These are phyloP conservation scores for Colletotrichum sp. DNA, from an alignment of 2,329 filamentous ascomycete genomes.

Conservation along the genomic window DNA sequence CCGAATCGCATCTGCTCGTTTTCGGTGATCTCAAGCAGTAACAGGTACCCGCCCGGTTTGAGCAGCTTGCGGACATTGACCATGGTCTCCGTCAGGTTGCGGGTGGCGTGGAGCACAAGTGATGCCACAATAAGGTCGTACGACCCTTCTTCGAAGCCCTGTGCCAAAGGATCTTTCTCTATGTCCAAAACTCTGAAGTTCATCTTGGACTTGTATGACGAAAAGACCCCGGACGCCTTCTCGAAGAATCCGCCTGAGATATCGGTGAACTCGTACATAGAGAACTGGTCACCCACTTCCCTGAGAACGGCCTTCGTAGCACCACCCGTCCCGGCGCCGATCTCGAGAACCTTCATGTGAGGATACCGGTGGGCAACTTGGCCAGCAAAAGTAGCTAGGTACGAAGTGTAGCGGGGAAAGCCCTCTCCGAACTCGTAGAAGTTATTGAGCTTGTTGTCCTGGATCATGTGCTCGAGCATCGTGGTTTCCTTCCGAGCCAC, in stretches of 20 bases:
- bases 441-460: conserved; percentile 31
- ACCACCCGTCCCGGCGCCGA: conserved; percentile 49
- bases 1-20: conserved; percentile 17
- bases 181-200: conserved; percentile 33
- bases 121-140: conserved; percentile 34
- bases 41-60: conserved; percentile 32
- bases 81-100: conserved; percentile 24
- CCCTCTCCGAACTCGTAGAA: conserved; percentile 29
- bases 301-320: conserved; percentile 11
- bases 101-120: conserved; percentile 32
- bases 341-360: conserved; percentile 29
- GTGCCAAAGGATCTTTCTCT: conserved; percentile 27
- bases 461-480: conserved; percentile 35
- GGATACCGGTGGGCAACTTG: conserved; percentile 18
- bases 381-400: not conserved
- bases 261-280: conserved; percentile 27
- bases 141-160: conserved; percentile 28
- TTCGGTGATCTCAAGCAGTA: not conserved
- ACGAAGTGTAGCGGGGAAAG: not conserved
- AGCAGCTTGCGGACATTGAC: conserved; percentile 29
- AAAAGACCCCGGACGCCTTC: conserved; percentile 28
- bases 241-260: conserved; percentile 24
- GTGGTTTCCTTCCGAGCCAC: conserved; percentile 34
- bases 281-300: not conserved
- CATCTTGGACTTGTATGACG: conserved; percentile 11